Conservation (phyloP, 2,329 filamentous ascomycete genomes). For the Paramyrothecium roridum region DNA sequence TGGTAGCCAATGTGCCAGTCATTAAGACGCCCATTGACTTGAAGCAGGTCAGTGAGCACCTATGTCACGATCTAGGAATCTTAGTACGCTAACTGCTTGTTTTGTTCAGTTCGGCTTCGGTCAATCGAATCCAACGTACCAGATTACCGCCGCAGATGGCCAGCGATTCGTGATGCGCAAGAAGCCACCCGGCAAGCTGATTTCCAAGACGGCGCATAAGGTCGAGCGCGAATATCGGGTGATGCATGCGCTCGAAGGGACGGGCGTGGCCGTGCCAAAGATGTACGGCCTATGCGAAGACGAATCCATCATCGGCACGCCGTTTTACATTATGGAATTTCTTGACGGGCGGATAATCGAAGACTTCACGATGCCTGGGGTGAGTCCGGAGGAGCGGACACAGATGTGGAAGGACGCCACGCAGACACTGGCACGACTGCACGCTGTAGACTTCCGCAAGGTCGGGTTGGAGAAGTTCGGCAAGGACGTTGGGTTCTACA, state of each 20-base stretch:
- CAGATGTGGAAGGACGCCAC: constrained; percentile 86
- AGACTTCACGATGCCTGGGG: constrained; percentile 76
- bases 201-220: constrained; percentile 92
- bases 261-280: constrained; percentile 81
- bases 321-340: constrained; percentile 98
- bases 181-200: constrained; percentile 91
- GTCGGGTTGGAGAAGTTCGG: constrained; percentile 75
- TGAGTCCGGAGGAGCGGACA: constrained; percentile 64
- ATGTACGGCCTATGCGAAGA: constrained; percentile 87
- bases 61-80: background rate
- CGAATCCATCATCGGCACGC: constrained; percentile 72
- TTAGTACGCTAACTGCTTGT: background rate
- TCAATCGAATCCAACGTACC: constrained; percentile 96
- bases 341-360: constrained; percentile 91
- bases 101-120: constrained; percentile 81
- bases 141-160: constrained; percentile 70
- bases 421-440: constrained; percentile 79
- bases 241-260: constrained; percentile 74
- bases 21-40: constrained; percentile 81
- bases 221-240: constrained; percentile 95
- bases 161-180: constrained; percentile 87
- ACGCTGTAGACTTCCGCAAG: constrained; percentile 64
- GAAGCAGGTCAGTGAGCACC: constrained; percentile 68
- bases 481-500: constrained; percentile 73
- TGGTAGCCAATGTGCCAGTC: constrained; percentile 73